A percentile compares a stretch with the other conserved stretches of the same genome.
Conservation (phyloP, 2,329 filamentous ascomycete species). For the Colletotrichum australisinense region DNA sequence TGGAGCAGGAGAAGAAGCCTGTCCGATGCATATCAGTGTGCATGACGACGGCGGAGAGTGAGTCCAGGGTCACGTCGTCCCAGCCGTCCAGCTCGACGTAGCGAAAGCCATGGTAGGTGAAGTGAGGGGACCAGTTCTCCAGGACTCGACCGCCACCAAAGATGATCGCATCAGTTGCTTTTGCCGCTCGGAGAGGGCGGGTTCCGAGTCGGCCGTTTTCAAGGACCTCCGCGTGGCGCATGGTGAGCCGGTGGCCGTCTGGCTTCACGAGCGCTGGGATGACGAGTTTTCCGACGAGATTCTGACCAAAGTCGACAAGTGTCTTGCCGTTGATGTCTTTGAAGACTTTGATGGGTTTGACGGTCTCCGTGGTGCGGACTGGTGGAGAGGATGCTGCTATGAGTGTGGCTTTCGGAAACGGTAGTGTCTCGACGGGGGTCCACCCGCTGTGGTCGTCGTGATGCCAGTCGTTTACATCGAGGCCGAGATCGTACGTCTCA, state of each 20-base stretch:
- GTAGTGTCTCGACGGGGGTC: conserved; percentile 43
- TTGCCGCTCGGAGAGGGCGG: conserved; percentile 55
- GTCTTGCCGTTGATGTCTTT: conserved; percentile 53
- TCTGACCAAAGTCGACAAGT: conserved; percentile 68
- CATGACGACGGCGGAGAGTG: conserved; percentile 48
- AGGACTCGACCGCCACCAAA: conserved; percentile 36
- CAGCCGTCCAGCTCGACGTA: conserved; percentile 61
- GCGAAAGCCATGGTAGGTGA: conserved; percentile 66
- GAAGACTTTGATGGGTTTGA: conserved; percentile 45
- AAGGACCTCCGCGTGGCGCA: conserved; percentile 67
- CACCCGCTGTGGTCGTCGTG: conserved; percentile 41
- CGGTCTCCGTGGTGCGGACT: conserved; percentile 48
- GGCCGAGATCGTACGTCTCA: conserved; percentile 58
- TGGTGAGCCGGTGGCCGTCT: conserved; percentile 52
- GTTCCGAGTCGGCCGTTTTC: conserved; percentile 57
- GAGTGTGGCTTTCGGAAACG: conserved; percentile 46
- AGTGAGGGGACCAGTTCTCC: conserved; percentile 54
- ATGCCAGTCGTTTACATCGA: conserved; percentile 38
- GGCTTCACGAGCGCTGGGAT: conserved; percentile 47
- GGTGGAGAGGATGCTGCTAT: conserved; percentile 55
- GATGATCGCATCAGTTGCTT: conserved; percentile 53
- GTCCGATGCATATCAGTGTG: conserved; percentile 64
- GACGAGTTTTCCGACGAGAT: conserved; percentile 62
- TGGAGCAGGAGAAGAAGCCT: conserved; percentile 63
- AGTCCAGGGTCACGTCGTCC: conserved; percentile 39